Base-by-base conservation (phyloP, 805 yeast species). In the Candida easanensis region DNA sequence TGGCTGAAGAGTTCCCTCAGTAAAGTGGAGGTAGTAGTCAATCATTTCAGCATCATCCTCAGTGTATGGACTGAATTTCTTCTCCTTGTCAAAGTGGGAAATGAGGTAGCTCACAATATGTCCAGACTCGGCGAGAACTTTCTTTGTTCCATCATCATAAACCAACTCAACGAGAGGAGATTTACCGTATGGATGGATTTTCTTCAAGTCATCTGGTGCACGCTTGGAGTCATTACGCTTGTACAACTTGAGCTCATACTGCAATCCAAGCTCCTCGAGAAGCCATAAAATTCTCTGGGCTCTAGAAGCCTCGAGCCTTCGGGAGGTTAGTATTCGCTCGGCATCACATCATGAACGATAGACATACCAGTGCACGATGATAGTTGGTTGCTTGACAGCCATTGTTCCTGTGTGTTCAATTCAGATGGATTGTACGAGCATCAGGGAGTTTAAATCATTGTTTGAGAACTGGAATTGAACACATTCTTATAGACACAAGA, bases 1-100 rank as follows among this genome's bases (percentile, higher is more conserved):
- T 5, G 79, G 77, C 57, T 76, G 80, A 15, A 84, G 57, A 18
- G 85, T 71, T 1, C 80, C 85, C 60, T 84, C 91, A n/a, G 75
- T 58, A 51, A 74, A 79, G 54, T 77, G 78, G 33, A 77, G 60
- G 49, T 64, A 79, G 56, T 74, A 82, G 45, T 74, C 75, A 27
- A 77, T 71, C 32, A 61, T 45, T 16, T 71, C 70, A 36, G 62
- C 61, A 17, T 72, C 77, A 5, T 68, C 66, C 7, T 60, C 69
- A 35, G 62, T 57, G 6, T 46, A 45, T 21, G 77, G 74, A 8
- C 50, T 57, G 40, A 79, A 62, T 17, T 58, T 63, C 14, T 66
- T 57, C 2, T 57, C 51, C 18, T 56, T 54, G 52, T 82, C 87
- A 53, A 71, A 80, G 46, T 77, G 63, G 18, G 58, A 55, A 38